These are phyloP conservation scores for Blastomyces gilchristii DNA, from an alignment of 2,329 filamentous ascomycete genomes.

Conservation along the genomic window DNA sequence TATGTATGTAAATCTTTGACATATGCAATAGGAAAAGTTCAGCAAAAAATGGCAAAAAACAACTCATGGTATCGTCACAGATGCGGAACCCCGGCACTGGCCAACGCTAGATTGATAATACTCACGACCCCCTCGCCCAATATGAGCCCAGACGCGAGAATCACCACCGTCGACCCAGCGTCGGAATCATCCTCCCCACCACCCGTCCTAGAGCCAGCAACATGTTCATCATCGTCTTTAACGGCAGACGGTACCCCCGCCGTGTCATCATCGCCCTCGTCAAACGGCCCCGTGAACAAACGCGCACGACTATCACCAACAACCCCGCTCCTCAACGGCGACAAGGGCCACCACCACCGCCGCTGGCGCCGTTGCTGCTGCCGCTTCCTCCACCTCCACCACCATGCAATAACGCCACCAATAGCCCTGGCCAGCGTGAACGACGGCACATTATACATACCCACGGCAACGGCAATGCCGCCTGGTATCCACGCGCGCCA, in stretches of 20 bases:
- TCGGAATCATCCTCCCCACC: slow-evolving; percentile 34
- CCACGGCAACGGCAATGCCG: slow-evolving; percentile 90
- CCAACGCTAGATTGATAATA: slow-evolving; percentile 77
- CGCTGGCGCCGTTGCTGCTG: background rate
- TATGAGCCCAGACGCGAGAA: slow-evolving; percentile 84
- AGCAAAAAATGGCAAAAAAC: background rate
- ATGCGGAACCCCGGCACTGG: slow-evolving; percentile 67
- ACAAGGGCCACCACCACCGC: background rate
- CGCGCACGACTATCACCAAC: background rate
- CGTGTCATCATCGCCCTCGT: background rate
- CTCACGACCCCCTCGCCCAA: slow-evolving; percentile 85
- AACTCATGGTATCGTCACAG: slow-evolving; percentile 26
- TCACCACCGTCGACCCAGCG: slow-evolving; percentile 60
- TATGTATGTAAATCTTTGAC: no score
- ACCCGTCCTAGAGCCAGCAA: background rate
- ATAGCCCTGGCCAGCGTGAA: slow-evolving; percentile 84
- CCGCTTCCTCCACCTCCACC: slow-evolving; percentile 50
- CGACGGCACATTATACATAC: slow-evolving; percentile 96
- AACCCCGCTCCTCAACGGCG: no score
- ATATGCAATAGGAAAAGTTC: no score
- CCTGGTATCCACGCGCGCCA: slow-evolving; percentile 77
- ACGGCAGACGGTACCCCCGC: background rate
- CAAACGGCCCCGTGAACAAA: background rate
- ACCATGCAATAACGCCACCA: slow-evolving; percentile 67
- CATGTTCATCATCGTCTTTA: slow-evolving; percentile 1